Base-by-base conservation (phyloP, 2,329 filamentous ascomycete genomes). In the Claviceps paspali region DNA sequence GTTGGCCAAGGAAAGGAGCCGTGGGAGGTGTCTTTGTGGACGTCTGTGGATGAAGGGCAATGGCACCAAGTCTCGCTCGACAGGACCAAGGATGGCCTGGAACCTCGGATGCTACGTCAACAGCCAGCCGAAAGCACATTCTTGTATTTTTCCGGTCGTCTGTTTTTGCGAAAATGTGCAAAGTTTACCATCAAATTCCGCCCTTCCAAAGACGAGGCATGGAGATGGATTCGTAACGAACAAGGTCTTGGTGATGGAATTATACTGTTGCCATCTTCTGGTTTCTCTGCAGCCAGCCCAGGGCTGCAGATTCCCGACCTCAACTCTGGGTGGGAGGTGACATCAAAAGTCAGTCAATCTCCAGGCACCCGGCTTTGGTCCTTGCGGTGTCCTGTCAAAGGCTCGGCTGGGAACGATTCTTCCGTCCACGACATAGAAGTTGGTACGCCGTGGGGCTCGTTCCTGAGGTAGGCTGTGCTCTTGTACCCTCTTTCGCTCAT, bases 11-110 rank as follows among this genome's bases (percentile, higher is more conserved):
- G 65, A 6, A 59, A 70, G 12, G 62, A 73, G 42, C 49, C 65
- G 15, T 91, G 82, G 79, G 70, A 91, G 47, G 71, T 85, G 23
- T 72, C 73, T 12, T 57, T 92, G 6, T 93, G 85, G 83, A 74
- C 83, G 40, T 67, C 67, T 4, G 43, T 49, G 43, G 76, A 80
- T 47, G 69, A 71, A 36, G 53, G 60, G 19, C 63, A 65, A 45
- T 64, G 69, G 75, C 42, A 59, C 57, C 61, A 87, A 65, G 70
- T 61, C 14, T 39, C 42, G 1, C 48, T 74, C 22, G 32, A 33
- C 2, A 47, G 52, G 6, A 31, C 53, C 43, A 36, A 47, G 26
- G 42, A 40, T 27, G 33, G 39, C 10, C 40, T 50, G 6, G 41
- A 34, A 5, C 69, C 79, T 17, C 62, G 73, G 14, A 59, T 61